These are phyloP conservation scores for Ogataea ganodermae DNA, from an alignment of 805 yeast genomes.

Conservation along the genomic window DNA sequence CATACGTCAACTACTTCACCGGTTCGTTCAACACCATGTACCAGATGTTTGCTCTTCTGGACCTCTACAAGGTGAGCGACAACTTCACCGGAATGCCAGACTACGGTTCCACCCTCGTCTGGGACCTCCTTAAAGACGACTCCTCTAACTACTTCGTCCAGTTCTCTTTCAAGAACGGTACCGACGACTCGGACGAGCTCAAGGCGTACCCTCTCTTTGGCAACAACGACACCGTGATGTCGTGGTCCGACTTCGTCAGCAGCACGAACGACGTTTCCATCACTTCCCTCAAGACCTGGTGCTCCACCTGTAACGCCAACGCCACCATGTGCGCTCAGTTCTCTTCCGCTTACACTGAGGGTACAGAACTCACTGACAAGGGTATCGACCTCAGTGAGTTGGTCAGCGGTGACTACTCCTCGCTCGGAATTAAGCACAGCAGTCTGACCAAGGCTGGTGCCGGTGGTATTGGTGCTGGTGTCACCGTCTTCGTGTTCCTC, in stretches of 20 bases:
- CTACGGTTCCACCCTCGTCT: constrained; percentile 48
- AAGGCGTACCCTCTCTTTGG: constrained; percentile 43
- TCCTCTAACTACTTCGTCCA: constrained; percentile 39
- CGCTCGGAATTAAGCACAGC: constrained; percentile 23
- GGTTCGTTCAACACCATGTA: constrained; percentile 49
- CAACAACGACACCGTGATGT: constrained; percentile 30
- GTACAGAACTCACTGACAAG: constrained; percentile 28
- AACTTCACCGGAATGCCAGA: constrained; percentile 49
- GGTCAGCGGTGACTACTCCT: constrained; percentile 31
- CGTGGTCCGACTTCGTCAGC: constrained; percentile 40
- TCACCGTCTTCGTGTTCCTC: constrained; percentile 45
- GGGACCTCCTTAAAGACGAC: constrained; percentile 40
- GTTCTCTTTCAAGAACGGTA: constrained; percentile 50
- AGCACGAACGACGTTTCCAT: constrained; percentile 33
- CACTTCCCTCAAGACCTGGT: constrained; percentile 38
- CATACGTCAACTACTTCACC: constrained; percentile 43
- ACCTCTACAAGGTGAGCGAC: constrained; percentile 36
- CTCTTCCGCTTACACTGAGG: constrained; percentile 35
- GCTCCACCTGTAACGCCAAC: constrained; percentile 38
- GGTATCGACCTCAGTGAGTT: constrained; percentile 36
- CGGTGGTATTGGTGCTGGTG: constrained; percentile 57
- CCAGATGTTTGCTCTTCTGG: constrained; percentile 40
- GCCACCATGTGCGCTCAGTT: constrained; percentile 38
- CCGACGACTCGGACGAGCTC: constrained; percentile 37
- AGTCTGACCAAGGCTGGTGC: constrained; percentile 43